Conservation (phyloP, 345 rosid species). For the Psidium friedrichsthalianum region DNA sequence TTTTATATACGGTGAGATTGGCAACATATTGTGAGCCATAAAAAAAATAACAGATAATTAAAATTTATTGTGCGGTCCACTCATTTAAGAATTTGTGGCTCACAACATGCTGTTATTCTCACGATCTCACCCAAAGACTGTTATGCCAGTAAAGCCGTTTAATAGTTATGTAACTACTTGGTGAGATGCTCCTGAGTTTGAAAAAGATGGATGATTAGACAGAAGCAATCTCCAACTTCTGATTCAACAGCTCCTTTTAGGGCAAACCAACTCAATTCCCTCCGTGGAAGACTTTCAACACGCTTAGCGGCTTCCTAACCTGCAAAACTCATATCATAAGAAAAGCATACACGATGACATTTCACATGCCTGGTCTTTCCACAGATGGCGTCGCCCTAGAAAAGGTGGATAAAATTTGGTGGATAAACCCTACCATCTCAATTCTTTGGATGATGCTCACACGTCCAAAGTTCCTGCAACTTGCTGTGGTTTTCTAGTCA, state of each 20-base stretch:
- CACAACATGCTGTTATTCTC: no score
- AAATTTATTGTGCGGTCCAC: no score
- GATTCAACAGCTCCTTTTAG: not conserved
- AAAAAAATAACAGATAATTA: no score
- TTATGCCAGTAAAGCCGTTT: no score
- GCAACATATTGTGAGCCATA: no score
- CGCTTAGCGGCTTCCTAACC: not conserved
- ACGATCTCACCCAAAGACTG: no score
- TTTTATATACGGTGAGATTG: no score
- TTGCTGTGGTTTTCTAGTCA: not conserved
- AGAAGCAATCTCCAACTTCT: not conserved
- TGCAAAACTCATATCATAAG: not conserved
- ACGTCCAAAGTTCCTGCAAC: not conserved
- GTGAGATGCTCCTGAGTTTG: not conserved
- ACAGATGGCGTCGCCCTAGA: not conserved
- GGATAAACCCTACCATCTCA: not conserved
- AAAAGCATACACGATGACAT: not conserved
- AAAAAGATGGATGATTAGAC: not conserved
- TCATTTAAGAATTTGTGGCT: no score
- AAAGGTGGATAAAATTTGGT: not conserved
- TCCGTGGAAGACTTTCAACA: not conserved
- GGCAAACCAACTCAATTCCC: not conserved
- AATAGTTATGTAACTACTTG: no score
- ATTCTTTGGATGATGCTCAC: not conserved
- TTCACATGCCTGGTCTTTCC: not conserved